These are phyloP conservation scores for Cladosporium colombiae DNA, from an alignment of 2,329 filamentous ascomycete species.

Conservation along the genomic window DNA sequence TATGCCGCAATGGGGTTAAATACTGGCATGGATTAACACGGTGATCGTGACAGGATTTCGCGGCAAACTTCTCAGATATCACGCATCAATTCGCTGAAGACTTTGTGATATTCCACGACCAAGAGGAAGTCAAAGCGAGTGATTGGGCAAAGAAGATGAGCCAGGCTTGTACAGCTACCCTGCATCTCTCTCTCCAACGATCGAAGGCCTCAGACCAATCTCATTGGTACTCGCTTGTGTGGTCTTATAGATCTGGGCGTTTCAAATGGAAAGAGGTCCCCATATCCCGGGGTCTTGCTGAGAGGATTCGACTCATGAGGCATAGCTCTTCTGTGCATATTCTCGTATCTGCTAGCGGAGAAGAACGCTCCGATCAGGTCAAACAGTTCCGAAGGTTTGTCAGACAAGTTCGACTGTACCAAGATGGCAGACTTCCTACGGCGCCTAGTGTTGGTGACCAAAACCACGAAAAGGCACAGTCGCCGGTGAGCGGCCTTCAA, in stretches of 20 bases:
- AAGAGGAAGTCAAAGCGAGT: background rate
- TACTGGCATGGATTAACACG: no score
- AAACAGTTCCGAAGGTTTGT: background rate
- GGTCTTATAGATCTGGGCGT: background rate
- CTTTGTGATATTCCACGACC: background rate
- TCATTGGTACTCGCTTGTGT: no score
- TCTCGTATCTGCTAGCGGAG: background rate
- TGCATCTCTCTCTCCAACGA: background rate
- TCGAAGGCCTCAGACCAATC: background rate
- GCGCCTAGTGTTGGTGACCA: no score
- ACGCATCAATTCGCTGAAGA: background rate
- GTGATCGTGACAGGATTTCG: background rate
- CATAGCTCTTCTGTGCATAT: background rate
- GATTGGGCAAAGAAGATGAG: background rate
- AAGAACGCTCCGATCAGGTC: background rate
- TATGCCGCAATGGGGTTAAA: no score
- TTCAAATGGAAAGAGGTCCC: background rate
- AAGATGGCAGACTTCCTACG: no score
- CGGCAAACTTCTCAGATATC: background rate
- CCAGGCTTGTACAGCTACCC: background rate
- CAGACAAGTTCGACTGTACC: background rate
- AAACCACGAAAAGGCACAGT: background rate
- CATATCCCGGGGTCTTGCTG: background rate
- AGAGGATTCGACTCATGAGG: background rate
- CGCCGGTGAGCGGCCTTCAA: background rate